phyloP scores from a whole-genome alignment of 108 stramenopile species.

The Cyclotella distinguenda region DNA sequence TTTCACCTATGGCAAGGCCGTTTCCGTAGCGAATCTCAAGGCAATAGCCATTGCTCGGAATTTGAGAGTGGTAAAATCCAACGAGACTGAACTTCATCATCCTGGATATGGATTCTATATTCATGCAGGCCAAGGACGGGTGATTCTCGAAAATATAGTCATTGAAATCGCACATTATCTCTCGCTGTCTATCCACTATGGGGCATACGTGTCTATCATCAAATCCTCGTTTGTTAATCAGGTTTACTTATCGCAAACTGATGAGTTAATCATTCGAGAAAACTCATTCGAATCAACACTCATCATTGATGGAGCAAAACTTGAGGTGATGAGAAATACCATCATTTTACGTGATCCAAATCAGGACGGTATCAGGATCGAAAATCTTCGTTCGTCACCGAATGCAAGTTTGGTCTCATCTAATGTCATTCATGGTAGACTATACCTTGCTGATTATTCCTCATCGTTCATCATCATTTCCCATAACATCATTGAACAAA shows the following conservation, averaged over 20 bases:
- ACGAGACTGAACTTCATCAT: not conserved
- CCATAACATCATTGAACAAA: not conserved
- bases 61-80: conserved; percentile 2
- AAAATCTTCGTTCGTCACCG: not conserved
- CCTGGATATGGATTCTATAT: not conserved
- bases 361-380: not conserved
- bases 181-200: not conserved
- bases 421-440: not conserved
- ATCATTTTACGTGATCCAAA: too few species aligned
- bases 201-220: not conserved
- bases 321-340: not conserved
- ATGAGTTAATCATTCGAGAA: not conserved
- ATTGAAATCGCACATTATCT: not conserved
- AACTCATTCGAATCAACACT: not conserved
- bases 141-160: not conserved
- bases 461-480: not conserved
- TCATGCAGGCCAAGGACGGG: not conserved
- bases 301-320: not conserved
- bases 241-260: not conserved
- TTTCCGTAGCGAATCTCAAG: conserved; percentile 5
- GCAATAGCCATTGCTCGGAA: not conserved
- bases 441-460: not conserved
- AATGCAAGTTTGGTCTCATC: not conserved
- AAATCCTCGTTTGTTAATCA: not conserved
- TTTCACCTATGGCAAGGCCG: not conserved